Base-by-base conservation (phyloP, 2,329 filamentous ascomycete species). In the Simplicillium sp. region DNA sequence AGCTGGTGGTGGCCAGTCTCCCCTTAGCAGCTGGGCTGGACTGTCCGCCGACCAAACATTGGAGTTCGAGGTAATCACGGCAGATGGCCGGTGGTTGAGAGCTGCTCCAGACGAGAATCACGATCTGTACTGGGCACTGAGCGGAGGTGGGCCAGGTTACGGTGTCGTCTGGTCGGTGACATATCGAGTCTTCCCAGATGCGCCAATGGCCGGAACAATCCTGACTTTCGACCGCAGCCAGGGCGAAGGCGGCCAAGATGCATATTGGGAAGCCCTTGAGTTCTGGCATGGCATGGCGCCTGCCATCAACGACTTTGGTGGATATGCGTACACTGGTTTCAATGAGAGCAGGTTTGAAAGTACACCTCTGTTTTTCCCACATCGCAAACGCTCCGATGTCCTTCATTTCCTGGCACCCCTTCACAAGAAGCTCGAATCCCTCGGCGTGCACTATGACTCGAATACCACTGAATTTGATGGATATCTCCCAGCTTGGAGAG, bases 91-190 rank as follows among this genome's bases (percentile, higher is more conserved):
- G 13, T 49, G 68, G n/a, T 46, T 78, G 2, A 66, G 55, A 2
- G 75, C 74, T 0, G 69, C 63, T 3, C 62, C 60, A 1, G 51
- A 50, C 0, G 45, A 68, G 28, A 73, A 82, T 46, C 43, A 60
- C 0, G 77, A 82, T 39, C 60, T 83, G 2, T 82, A 76, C 59
- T 84, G 77, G 78, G 80, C 78, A 1, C 56, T 81, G 34, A 77
- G 77, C 4, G 76, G 78, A 0, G 77, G 79, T 2, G 71, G 68
- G 8, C 73, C 75, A 12, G 80, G 67, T 25, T 82, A 72, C 47
- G 77, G 65, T 2, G 62, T 80, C 2, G 73, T 81, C 2, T 54
- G 67, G 13, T 74, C 70, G 2, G 62, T 80, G 53, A 80, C 72
- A 5, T 33, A 33, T 15, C 31, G 31, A 5, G 15, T 33, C 31